Percentiles rank a stretch among this genome's conserved stretches.
phyloP scores from a whole-genome alignment of 2,329 filamentous ascomycete species.

The Grosmannia serpens region DNA sequence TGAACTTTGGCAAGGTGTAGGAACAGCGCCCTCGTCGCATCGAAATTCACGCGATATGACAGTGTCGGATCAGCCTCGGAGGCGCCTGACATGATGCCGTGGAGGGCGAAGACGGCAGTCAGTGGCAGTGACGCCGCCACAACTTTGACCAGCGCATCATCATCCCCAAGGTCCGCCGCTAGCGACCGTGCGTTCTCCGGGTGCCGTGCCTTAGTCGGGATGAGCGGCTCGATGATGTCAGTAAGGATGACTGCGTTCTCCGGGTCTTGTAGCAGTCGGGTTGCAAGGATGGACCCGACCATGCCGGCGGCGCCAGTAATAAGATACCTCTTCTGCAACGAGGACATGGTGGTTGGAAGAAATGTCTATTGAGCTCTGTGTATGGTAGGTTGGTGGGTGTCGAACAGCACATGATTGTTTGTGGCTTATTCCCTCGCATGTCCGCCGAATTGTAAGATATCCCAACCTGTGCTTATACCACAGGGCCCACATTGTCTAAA shows the following conservation, averaged over 20 bases:
- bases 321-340: constrained; percentile 15
- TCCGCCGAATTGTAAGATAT: too few relatives aligned
- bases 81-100: constrained; percentile 56
- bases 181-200: constrained; percentile 38
- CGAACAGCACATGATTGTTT: not conserved
- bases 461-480: too few relatives aligned
- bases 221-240: constrained; percentile 41
- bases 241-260: constrained; percentile 31
- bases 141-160: constrained; percentile 24
- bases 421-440: not conserved
- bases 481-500: too few relatives aligned
- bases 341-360: not conserved
- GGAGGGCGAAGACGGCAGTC: constrained; percentile 47
- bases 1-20: constrained; percentile 32
- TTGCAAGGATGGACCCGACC: constrained; percentile 25
- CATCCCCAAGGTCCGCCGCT: constrained; percentile 35
- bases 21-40: constrained; percentile 43
- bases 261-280: constrained; percentile 27
- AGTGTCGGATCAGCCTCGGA: constrained; percentile 50
- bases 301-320: constrained; percentile 24
- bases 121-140: constrained; percentile 33
- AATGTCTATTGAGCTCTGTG: too few relatives aligned
- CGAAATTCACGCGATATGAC: constrained; percentile 48
- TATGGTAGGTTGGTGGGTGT: not conserved
- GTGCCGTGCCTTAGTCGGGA: constrained; percentile 34